These are phyloP conservation scores for Irpex sp. DNA, from an alignment of 1,284 basidiomycete species.

Conservation along the genomic window DNA sequence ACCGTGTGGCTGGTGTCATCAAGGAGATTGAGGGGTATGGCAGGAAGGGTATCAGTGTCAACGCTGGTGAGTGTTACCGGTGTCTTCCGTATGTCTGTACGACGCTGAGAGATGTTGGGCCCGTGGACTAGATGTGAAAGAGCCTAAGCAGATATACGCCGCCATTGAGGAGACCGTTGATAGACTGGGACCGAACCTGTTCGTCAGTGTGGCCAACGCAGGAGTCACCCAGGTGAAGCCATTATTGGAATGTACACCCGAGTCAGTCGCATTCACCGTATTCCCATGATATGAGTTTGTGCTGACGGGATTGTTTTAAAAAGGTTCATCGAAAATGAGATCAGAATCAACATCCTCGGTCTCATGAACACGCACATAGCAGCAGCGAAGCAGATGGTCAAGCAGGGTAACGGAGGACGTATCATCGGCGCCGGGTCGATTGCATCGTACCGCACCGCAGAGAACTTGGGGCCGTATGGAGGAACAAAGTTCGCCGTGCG, in stretches of 20 bases:
- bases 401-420: slow-evolving; percentile 37
- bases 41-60: slow-evolving; percentile 27
- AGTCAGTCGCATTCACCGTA: slow-evolving; percentile 19
- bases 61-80: slow-evolving; percentile 22
- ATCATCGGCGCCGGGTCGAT: slow-evolving; percentile 36
- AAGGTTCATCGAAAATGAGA: slow-evolving; percentile 30
- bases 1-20: slow-evolving; percentile 27
- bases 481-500: slow-evolving; percentile 41
- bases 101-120: not conserved
- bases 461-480: slow-evolving; percentile 31
- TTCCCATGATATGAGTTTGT: too few relatives aligned
- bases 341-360: slow-evolving; percentile 30
- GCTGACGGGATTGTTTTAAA: not conserved
- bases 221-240: slow-evolving; percentile 33
- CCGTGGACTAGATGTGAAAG: slow-evolving; percentile 24
- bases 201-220: slow-evolving; percentile 38
- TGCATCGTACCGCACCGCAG: slow-evolving; percentile 31
- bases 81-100: too few relatives aligned
- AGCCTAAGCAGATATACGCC: slow-evolving; percentile 30
- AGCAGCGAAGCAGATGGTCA: slow-evolving; percentile 40
- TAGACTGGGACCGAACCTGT: slow-evolving; percentile 29
- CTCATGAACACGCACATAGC: slow-evolving; percentile 34
- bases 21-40: slow-evolving; percentile 31
- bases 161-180: slow-evolving; percentile 30
- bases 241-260: slow-evolving; percentile 29